Conservation (phyloP, 805 yeast genomes). For the Nakazawaea populi region DNA sequence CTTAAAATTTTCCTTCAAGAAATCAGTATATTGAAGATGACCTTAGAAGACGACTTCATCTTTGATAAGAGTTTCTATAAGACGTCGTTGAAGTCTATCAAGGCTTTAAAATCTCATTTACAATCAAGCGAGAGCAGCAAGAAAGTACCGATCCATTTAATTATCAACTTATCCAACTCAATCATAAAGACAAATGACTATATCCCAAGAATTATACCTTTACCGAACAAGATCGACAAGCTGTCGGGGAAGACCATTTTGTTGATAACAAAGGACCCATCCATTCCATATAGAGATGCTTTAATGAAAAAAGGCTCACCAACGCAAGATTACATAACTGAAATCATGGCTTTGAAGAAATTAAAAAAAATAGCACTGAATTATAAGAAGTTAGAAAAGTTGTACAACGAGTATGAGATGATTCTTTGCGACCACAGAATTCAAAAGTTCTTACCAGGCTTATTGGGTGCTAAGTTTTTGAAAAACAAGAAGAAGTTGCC, state of each 20-base stretch:
- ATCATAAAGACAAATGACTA: constrained; percentile 39
- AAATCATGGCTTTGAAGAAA: constrained; percentile 54
- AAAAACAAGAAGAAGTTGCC: constrained; percentile 61
- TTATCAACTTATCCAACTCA: constrained; percentile 42
- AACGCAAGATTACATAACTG: constrained; percentile 57
- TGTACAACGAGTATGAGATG: constrained; percentile 58
- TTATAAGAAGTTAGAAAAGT: constrained; percentile 37
- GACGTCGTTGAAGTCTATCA: constrained; percentile 19
- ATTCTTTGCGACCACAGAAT: constrained; percentile 67
- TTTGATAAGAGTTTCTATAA: constrained; percentile 13
- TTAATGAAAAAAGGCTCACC: constrained; percentile 42
- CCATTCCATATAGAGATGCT: constrained; percentile 45
- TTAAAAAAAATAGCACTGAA: constrained; percentile 40
- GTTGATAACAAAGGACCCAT: constrained; percentile 71
- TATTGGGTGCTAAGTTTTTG: constrained; percentile 58
- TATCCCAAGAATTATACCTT: constrained; percentile 54
- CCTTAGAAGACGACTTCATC: constrained; percentile 7
- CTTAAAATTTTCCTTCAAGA: too few species aligned
- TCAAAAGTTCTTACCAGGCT: constrained; percentile 49
- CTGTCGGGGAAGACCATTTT: constrained; percentile 46
- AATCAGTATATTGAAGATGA: neutral
- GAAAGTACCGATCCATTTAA: constrained; percentile 29
- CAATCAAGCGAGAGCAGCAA: neutral
- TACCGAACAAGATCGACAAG: constrained; percentile 45
- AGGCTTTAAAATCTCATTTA: constrained; percentile 26